These are phyloP conservation scores for Salix udensis DNA, from an alignment of 345 rosid species.

Conservation along the genomic window DNA sequence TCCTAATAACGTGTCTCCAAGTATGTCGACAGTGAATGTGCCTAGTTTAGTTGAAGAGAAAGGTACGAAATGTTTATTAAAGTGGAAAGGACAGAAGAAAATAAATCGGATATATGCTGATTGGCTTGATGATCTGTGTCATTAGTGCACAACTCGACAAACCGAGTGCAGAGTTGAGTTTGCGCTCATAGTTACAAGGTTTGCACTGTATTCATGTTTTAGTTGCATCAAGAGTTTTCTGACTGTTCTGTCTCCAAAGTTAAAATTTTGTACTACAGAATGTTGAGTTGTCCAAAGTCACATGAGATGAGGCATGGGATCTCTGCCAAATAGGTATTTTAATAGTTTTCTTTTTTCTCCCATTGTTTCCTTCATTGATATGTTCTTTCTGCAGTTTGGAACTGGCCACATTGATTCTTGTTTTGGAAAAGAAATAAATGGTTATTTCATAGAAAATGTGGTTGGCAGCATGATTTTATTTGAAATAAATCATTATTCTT, in stretches of 20 bases:
- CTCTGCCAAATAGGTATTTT: background rate
- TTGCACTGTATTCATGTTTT: background rate
- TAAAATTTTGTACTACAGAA: background rate
- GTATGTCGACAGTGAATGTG: constrained; percentile 18
- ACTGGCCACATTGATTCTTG: background rate
- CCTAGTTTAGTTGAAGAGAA: constrained; percentile 48
- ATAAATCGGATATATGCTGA: constrained; percentile 82
- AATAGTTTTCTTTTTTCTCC: background rate
- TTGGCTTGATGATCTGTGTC: constrained; percentile 94
- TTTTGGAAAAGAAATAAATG: background rate
- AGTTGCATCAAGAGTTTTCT: background rate
- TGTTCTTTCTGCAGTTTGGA: too few relatives aligned
- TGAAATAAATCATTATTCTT: background rate
- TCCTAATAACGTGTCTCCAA: constrained; percentile 39
- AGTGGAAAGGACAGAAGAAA: constrained; percentile 80
- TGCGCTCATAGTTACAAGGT: background rate
- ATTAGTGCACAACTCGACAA: constrained; percentile 25
- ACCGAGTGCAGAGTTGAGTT: constrained; percentile 17
- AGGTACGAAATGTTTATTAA: constrained; percentile 57
- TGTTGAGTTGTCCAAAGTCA: background rate
- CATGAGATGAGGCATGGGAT: background rate
- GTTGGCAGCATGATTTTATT: background rate
- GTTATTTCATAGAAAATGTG: background rate
- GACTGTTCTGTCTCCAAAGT: background rate
- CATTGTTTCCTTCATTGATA: background rate